phyloP scores from a whole-genome alignment of 1,284 basidiomycete genomes.

The Calocybe gambosa region DNA sequence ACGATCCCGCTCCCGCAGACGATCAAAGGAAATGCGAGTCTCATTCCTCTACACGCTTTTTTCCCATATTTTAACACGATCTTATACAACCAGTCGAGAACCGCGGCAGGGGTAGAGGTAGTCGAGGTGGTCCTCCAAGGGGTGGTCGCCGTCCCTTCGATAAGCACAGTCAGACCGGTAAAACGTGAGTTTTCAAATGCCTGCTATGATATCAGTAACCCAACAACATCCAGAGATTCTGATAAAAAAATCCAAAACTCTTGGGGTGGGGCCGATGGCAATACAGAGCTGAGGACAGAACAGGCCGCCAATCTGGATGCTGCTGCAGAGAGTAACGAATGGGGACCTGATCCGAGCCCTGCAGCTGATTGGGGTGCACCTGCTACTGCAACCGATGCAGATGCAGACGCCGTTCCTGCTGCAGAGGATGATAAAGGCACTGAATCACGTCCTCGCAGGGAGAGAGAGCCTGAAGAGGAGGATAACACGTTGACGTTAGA shows the following conservation, averaged over 20 bases:
- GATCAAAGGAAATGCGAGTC: conserved; percentile 49
- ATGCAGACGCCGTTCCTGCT: conserved; percentile 27
- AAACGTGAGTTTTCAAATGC: conserved; percentile 45
- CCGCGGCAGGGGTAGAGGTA: conserved; percentile 32
- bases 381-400: conserved; percentile 28
- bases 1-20: conserved; percentile 41
- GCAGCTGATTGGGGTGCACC: conserved; percentile 37
- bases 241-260: conserved; percentile 89
- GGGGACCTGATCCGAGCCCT: conserved; percentile 31
- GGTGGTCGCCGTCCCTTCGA: conserved; percentile 72
- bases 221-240: conserved; percentile 56
- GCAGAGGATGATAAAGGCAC: conserved; percentile 33
- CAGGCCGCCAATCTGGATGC: conserved; percentile 59
- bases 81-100: conserved; percentile 39
- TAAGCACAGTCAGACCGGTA: conserved; percentile 80
- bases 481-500: conserved; percentile 89
- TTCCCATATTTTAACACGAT: conserved; percentile 11
- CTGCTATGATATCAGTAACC: conserved; percentile 5
- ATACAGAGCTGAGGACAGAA: conserved; percentile 73
- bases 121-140: conserved; percentile 42
- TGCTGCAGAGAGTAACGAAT: conserved; percentile 40
- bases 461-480: conserved; percentile 75
- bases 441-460: conserved; percentile 41
- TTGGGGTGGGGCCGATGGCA: conserved; percentile 88
- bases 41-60: conserved; percentile 9